Evolutionary conservation across 768 basidiomycete species (phyloP), one percentile per base, ranked within the genome.

Genomic region (Pleurotus salmoneostramineus): DNA sequence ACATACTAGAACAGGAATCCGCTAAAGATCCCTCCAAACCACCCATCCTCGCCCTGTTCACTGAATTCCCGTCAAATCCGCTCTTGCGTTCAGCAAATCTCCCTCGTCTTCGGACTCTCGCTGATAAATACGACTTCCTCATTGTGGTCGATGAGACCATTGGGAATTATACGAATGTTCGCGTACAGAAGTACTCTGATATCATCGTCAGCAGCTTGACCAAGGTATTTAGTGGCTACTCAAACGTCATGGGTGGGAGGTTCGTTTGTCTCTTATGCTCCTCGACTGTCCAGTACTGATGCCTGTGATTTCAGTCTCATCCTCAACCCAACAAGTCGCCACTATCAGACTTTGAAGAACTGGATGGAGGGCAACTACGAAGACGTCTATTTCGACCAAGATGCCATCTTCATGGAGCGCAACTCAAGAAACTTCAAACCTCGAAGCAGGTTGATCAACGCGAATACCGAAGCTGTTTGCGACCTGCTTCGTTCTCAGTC

Each of bases 171-270:
- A 78, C 83, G 61, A 92, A 91, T 59, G 86, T 91, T 50, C 87
- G 90, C 63, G 80, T 87, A 3, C 70, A 88, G 3, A 80, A 80
- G 6, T 83, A 77, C 56, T 83, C 80, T 7, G 91, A 92, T 65
- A 75, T 92, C 31, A 83, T 91, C 12, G 87, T 82, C 32, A 88
- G 85, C 61, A 88, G 86, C 68, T 65, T 92, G 62, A 83, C 85
- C 33, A 92, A 92, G 74, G 74, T 91, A 35, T 92, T 92, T 70
- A 88, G 85, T 59, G 90, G 90, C 4, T 83, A 87, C 56, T 78
- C 81, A 34, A 91, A 92, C 65, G 87, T 88, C 57, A 90, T 92
- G 90, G 89, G 91, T 32, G 90, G 90, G 62, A 88, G 86, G 89
- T 33, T 27, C 27, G 8, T 6, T 12, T 32, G 17, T 32, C 33